These are phyloP conservation scores for Jackrogersella minutella DNA, from an alignment of 495 filamentous ascomycete genomes.

Conservation along the genomic window DNA sequence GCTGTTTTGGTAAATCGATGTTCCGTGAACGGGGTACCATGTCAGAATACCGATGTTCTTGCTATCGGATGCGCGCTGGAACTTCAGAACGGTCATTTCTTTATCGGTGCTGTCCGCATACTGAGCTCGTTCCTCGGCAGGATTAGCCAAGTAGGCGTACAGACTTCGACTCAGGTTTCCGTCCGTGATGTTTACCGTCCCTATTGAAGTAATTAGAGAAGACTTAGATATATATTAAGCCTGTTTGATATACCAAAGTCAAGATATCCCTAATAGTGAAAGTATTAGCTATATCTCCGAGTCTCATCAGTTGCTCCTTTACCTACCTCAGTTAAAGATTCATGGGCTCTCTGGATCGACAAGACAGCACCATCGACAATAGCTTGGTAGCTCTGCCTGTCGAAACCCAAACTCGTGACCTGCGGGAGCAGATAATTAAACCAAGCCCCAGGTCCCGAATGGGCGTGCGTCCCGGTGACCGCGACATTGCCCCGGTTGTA, in stretches of 20 bases:
- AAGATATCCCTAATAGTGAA: constrained; percentile 49
- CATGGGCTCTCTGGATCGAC: constrained; percentile 87
- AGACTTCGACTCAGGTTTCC: constrained; percentile 89
- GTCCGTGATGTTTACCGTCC: constrained; percentile 57
- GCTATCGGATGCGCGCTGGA: constrained; percentile 65
- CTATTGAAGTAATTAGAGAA: constrained; percentile 36
- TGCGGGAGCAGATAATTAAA: constrained; percentile 96
- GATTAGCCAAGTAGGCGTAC: constrained; percentile 90
- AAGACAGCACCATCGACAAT: constrained; percentile 85
- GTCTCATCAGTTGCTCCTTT: neutral
- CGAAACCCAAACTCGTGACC: constrained; percentile 86
- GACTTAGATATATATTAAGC: neutral
- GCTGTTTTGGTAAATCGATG: constrained; percentile 90
- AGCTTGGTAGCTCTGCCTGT: constrained; percentile 86
- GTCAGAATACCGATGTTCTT: constrained; percentile 82
- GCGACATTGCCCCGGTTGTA: constrained; percentile 86
- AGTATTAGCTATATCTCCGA: constrained; percentile 9
- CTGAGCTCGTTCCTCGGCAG: constrained; percentile 73
- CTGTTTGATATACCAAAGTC: constrained; percentile 48
- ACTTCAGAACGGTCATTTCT: constrained; percentile 82
- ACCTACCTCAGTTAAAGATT: constrained; percentile 70
- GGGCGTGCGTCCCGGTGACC: constrained; percentile 90
- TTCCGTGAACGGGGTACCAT: constrained; percentile 95
- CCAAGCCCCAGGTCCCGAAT: constrained; percentile 93
- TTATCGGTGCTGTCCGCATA: constrained; percentile 83